Base-by-base conservation (phyloP, 2,329 filamentous ascomycete species). In the Trichoderma sp. region DNA sequence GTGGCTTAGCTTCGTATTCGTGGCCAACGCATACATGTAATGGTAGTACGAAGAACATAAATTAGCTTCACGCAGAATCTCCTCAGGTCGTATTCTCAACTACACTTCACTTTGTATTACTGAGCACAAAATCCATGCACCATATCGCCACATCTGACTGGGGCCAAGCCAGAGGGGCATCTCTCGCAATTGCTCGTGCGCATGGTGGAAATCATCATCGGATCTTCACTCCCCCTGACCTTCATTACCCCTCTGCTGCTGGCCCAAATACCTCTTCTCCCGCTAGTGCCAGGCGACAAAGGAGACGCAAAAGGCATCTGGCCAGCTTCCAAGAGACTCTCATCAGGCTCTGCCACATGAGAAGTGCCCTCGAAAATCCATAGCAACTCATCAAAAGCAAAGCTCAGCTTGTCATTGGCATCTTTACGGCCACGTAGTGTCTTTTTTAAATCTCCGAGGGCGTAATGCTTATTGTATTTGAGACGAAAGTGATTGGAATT, bases 401-500 rank as follows among this genome's bases (percentile, higher is more conserved):
- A 59, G 56, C 49, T 21, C 18, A 43, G 16, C 16, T 43, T 43
- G 0, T 43, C 39, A n/a, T 16, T 43, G 39, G 16, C 39, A 43
- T 43, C 39, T n/a, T 43, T 43, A 8, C 39, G 39, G 5, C n/a
- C 39, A 5, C 39, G 39, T 8, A 43, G 6, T 2, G 56, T 43
- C 59, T 55, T 65, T 11, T 49, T 54, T 18, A 70, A 70, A 46
- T 68, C 55, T 58, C 72, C 18, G 72, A 43, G 3, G 61, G 71
- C 59, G 74, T 28, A 78, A 14, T 70, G 63, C 39, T 71, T 71
- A 66, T 78, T 75, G 49, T 74, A 70, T 37, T 70, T 74, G 14
- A 72, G 64, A 3, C 72, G 73, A 34, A 77, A 73, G 70, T 77
- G 76, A 16, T 76, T 71, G 4, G 74, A 73, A 21, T 66, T 56